Base-by-base conservation (phyloP, 2,329 filamentous ascomycete genomes). In the Hypoxylon sp. region DNA sequence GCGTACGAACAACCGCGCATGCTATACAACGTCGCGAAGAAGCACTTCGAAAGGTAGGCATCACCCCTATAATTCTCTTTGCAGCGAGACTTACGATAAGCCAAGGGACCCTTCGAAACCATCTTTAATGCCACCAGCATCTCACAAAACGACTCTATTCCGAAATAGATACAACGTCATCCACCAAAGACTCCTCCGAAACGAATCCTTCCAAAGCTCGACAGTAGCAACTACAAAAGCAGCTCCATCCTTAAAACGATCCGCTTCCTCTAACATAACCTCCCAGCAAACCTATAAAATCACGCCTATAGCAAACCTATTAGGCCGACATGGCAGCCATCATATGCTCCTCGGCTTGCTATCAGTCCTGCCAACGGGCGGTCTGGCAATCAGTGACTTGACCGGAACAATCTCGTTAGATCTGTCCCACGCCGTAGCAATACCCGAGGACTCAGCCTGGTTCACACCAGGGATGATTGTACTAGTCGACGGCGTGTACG, bases 381-480 rank as follows among this genome's bases (percentile, higher is more conserved):
- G 89, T 33, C 84, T 98, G 3, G 91, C 93, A 2, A 87, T 99
- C 22, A 93, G 91, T 72, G 96, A 99, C 76, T 82, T 96, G 31
- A 95, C 94, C 0, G 96, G 95, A 17, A 95, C 92, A 58, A 97
- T 99, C 74, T 86, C 89, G 2, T 84, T 99, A 1, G 94, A 98
- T 73, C 82, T 98, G 10, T 87, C 90, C 19, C 92, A 95, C 75
- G 93, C 95, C 0, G 89, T 90, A 22, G 89, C 92, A 13, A 91
- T 98, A 61, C 94, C 94, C 0, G 90, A 94, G 67, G 91, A 95
- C 76, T 94, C 93, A 24, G 91, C 93, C 3, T 99, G 94, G 92
- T 98, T 98, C 77, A 90, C 91, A 4, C 94, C 96, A 0, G 97
- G 97, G 2, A 98, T 98, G 94, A 92, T 99, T 52, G 92, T 98